phyloP scores from a whole-genome alignment of 2,329 filamentous ascomycete genomes.

The Cercospora sojina region DNA sequence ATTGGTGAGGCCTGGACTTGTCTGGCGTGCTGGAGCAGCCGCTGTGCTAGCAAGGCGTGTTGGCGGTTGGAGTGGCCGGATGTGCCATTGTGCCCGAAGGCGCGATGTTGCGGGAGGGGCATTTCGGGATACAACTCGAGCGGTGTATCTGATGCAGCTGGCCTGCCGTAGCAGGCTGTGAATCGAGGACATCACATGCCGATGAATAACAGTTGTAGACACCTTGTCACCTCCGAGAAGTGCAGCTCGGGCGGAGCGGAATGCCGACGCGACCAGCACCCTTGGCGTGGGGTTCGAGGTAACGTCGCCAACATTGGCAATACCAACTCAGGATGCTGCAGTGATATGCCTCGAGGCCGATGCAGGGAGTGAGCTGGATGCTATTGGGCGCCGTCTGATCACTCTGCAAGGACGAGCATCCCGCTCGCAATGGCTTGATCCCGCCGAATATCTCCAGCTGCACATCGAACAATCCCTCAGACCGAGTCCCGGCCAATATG shows the following conservation, averaged over 20 bases:
- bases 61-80: background rate
- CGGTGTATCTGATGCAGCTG: background rate
- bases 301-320: constrained; percentile 9
- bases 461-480: background rate
- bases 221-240: background rate
- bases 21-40: background rate
- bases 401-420: background rate
- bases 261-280: background rate
- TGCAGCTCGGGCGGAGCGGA: background rate
- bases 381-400: background rate
- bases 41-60: constrained; percentile 4
- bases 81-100: background rate
- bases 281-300: background rate
- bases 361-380: background rate
- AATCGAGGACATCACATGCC: constrained; percentile 29
- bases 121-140: background rate
- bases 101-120: background rate
- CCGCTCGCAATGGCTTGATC: background rate
- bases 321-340: background rate
- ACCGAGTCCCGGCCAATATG: constrained; percentile 20
- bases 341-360: background rate
- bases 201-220: background rate
- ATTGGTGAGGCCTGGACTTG: constrained; percentile 58
- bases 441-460: background rate
- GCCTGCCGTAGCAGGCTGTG: constrained; percentile 19